Evolutionary conservation across 1,139 yeast species (phyloP).

Genomic region (Candida albicans): DNA sequence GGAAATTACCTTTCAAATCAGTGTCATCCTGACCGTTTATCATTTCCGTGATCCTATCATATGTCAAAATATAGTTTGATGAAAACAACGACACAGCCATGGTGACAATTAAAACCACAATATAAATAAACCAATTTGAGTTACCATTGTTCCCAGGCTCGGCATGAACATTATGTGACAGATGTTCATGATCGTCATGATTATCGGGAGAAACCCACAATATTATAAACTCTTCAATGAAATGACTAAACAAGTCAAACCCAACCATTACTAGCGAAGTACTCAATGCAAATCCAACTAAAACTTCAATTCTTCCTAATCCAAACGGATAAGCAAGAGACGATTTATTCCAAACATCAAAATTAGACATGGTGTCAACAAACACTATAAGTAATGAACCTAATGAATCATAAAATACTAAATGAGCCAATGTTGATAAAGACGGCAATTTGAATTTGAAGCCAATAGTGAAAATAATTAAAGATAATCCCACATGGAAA

Average conservation of each 20-base stretch:
- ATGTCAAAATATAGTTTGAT: conserved; percentile 36
- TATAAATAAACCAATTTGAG: conserved; percentile 35
- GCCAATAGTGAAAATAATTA: conserved; percentile 61
- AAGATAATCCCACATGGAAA: conserved; percentile 56
- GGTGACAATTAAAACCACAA: conserved; percentile 27
- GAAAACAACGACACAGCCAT: conserved; percentile 36
- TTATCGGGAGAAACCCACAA: conserved; percentile 43
- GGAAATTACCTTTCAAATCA: background rate
- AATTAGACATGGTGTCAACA: conserved; percentile 81
- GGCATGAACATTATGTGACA: conserved; percentile 56
- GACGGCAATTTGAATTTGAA: conserved; percentile 58
- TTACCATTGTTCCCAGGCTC: conserved; percentile 31
- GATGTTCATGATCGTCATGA: conserved; percentile 28
- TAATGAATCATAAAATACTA: conserved; percentile 81
- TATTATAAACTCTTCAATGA: conserved; percentile 71
- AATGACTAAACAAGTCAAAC: conserved; percentile 80
- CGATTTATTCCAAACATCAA: conserved; percentile 88
- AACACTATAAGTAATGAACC: conserved; percentile 70
- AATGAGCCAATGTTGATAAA: conserved; percentile 79
- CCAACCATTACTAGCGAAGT: conserved; percentile 89
- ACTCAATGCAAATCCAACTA: conserved; percentile 84
- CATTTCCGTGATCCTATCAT: conserved; percentile 37
- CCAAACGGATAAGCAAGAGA: conserved; percentile 90
- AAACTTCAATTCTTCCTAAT: conserved; percentile 79
- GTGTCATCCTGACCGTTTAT: conserved; percentile 15